Evolutionary conservation across 495 filamentous ascomycete genomes (phyloP), one percentile per base, ranked within the genome.

Genomic region (Cryomyces minteri): DNA sequence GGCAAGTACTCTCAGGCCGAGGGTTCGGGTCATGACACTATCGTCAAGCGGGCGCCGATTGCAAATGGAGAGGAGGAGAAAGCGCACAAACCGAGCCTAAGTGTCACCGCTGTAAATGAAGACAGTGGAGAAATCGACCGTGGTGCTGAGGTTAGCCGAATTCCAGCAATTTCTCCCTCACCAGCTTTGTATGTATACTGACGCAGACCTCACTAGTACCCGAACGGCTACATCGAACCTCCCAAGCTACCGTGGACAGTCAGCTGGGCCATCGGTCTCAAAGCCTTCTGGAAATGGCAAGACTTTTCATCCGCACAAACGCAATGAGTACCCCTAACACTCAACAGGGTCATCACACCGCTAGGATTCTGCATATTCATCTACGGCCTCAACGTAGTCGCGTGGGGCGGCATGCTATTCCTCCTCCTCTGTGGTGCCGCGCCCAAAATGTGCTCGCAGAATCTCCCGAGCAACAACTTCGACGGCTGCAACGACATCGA

Each of bases 391-490:
- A 84, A 82, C 44, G 70, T 90, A 3, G 67, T 92, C 5, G 85
- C 84, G 6, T 94, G 86, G 85, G 86, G 86, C 43, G 82, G 77
- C 33, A 92, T 94, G 86, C 66, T 92, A 14, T 88, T 94, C 65
- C 67, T 92, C 12, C 71, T 94, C 6, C 68, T 92, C 44, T 75
- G 71, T 61, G 79, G 81, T 52, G 85, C 80, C 9, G 68, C 74
- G 0, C 79, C 83, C 1, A 76, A 76, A 49, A 88, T 90, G 85
- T 90, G 84, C 63, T 67, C 69, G 40, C 79, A 76, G 4, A 68
- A 55, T 7, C 18, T 25, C 18, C 18, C 18, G 18, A 25, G 18
- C 1, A 25, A 25, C 18, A 25, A 25, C 2, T 25, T 25, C 18
- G 18, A 25, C 18, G 18, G 18, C 18, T 90, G 84, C 67, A 67